Evolutionary conservation across 2,329 filamentous ascomycete genomes (phyloP).

Genomic region (Neofusicoccum ribis): DNA sequence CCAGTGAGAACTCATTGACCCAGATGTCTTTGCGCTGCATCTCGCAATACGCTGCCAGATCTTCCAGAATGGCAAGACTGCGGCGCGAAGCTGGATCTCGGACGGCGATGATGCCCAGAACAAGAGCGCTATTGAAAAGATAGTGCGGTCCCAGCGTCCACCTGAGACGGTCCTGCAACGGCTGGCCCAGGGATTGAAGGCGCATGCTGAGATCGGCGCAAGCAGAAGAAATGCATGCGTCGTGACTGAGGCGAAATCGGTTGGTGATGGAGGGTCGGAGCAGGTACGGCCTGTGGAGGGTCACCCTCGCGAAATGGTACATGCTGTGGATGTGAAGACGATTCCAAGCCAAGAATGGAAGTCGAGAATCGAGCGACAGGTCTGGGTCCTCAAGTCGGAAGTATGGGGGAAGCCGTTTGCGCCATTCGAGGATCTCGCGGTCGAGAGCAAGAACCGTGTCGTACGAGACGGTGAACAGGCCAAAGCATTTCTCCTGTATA

Average conservation of each 20-base stretch:
- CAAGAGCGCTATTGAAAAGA: constrained; percentile 46
- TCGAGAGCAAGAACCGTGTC: constrained; percentile 41
- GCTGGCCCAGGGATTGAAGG: constrained; percentile 34
- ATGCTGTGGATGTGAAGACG: constrained; percentile 42
- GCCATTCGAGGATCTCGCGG: constrained; percentile 36
- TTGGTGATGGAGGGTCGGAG: constrained; percentile 44
- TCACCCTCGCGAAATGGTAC: constrained; percentile 45
- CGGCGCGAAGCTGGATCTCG: constrained; percentile 34
- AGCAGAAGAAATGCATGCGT: constrained; percentile 44
- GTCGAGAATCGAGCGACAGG: constrained; percentile 30
- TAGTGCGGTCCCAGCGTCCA: constrained; percentile 41
- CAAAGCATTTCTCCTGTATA: constrained; percentile 44
- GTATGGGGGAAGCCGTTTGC: constrained; percentile 35
- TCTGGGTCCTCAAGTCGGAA: constrained; percentile 38
- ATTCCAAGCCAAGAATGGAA: constrained; percentile 40
- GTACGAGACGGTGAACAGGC: constrained; percentile 39
- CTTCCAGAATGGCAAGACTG: constrained; percentile 39
- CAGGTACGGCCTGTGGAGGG: constrained; percentile 43
- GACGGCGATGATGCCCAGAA: constrained; percentile 40
- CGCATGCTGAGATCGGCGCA: constrained; percentile 44
- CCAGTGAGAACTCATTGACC: constrained; percentile 44
- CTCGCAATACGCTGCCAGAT: constrained; percentile 45
- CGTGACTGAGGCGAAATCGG: constrained; percentile 41
- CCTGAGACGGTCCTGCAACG: constrained; percentile 35
- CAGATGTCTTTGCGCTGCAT: constrained; percentile 43